phyloP scores from a whole-genome alignment of 495 filamentous ascomycete species.

The Neurospora sp. region DNA sequence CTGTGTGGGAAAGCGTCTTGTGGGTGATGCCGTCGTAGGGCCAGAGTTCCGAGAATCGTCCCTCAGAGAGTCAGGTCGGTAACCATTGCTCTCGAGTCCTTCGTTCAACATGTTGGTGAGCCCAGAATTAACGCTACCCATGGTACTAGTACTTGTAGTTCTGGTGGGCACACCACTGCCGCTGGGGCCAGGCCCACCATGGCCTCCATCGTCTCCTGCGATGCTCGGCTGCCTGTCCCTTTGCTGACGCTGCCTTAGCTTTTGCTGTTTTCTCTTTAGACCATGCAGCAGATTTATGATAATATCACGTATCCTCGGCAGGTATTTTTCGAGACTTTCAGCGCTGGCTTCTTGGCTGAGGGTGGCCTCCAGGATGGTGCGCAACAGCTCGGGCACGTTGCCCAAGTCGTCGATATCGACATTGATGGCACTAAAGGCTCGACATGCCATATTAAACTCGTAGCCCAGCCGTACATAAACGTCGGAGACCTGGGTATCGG shows the following conservation, averaged over 20 bases:
- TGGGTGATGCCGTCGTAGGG: slow-evolving; percentile 28
- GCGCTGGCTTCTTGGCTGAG: slow-evolving; percentile 92
- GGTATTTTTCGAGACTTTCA: slow-evolving; percentile 80
- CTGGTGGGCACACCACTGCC: slow-evolving; percentile 28
- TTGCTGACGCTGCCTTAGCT: slow-evolving; percentile 68
- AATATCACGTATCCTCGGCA: slow-evolving; percentile 91
- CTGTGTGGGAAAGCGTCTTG: slow-evolving; percentile 24
- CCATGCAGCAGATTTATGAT: slow-evolving; percentile 96
- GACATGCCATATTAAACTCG: slow-evolving; percentile 97
- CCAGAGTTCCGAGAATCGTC: slow-evolving; percentile 16
- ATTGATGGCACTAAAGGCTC: slow-evolving; percentile 90
- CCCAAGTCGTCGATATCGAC: slow-evolving; percentile 90
- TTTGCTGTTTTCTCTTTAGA: slow-evolving; percentile 90
- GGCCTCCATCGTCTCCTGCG: slow-evolving; percentile 19
- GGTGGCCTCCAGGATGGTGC: slow-evolving; percentile 87
- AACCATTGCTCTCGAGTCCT: slow-evolving; percentile 34
- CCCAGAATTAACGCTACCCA: slow-evolving; percentile 47
- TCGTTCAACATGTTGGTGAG: slow-evolving; percentile 61
- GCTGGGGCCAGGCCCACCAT: slow-evolving; percentile 1
- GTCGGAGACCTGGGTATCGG: slow-evolving; percentile 90
- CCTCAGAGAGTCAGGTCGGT: slow-evolving; percentile 20
- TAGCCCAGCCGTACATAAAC: slow-evolving; percentile 96
- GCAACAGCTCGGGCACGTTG: slow-evolving; percentile 84
- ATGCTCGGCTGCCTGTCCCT: slow-evolving; percentile 51
- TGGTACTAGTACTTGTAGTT: slow-evolving; percentile 58